Evolutionary conservation across 2,329 filamentous ascomycete genomes (phyloP), one percentile per base, ranked within the genome.

Genomic region (Colletotrichum liriopes): DNA sequence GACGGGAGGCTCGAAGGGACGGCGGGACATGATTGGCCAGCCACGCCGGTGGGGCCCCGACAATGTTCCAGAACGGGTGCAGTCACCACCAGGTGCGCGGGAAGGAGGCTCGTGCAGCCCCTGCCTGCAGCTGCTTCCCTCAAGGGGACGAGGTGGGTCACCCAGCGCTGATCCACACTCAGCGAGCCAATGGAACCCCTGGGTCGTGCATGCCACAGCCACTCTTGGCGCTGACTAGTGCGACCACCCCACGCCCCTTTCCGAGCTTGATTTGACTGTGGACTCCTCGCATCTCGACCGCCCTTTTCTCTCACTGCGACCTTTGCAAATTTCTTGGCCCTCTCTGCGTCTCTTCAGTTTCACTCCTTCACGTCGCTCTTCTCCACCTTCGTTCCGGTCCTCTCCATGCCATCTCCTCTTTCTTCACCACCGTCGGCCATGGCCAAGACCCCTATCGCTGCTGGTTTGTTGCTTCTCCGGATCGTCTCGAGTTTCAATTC

Each of bases 181-280:
- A 43, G 39, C 59, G 69, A 72, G 16, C 65, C 65, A 69, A 69
- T 72, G 39, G 23, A 20, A 41, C 7, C 1, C n/a, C 6, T 26
- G 18, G 20, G 1, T 14, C 20, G 29, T 59, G 59, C 59, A 39
- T 32, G 3, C 11, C 59, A 64, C 65, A 64, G 69, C 69, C 69
- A 72, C 69, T 64, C 65, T 69, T 69, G 69, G 69, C 65, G 7
- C 45, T 14, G 11, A 60, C 59, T 72, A 72, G 68, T 45, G 43
- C 29, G 18, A n/a, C 49, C 51, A 29, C 45, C 29, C 60, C 59
- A 51, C 32, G 32, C n/a, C 43, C 32, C 47, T 39, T 14, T 20
- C 35, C 52, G 45, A 72, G 69, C 65, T 69, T 72, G 69, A 69
- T 69, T 69, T 65, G 65, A 72, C 58, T 58, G 65, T 68, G 58